phyloP scores from a whole-genome alignment of 2,329 filamentous ascomycete species.

The Claviceps cyperi region DNA sequence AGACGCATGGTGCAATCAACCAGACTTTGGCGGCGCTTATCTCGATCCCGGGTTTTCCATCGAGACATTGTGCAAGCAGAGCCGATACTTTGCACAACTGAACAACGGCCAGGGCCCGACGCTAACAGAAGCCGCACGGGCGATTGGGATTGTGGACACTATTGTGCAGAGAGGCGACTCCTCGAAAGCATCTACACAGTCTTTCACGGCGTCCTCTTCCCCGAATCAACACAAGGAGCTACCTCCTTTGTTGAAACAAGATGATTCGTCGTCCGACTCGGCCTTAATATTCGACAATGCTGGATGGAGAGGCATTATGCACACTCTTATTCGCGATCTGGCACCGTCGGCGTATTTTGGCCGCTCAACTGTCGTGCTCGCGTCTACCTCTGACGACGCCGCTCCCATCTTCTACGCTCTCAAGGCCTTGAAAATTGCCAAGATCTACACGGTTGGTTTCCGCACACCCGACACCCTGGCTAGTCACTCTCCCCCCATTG shows the following conservation, averaged over 20 bases:
- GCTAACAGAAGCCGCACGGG: conserved; percentile 60
- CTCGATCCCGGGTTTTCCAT: conserved; percentile 57
- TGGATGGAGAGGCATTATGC: conserved; percentile 72
- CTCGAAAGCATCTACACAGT: conserved; percentile 27
- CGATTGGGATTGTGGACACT: conserved; percentile 71
- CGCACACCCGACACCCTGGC: conserved; percentile 48
- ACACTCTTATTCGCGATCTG: conserved; percentile 66
- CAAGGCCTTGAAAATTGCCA: conserved; percentile 58
- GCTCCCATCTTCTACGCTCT: conserved; percentile 68
- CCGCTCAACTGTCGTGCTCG: conserved; percentile 61
- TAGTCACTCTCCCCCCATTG: conserved; percentile 49
- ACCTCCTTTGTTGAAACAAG: conserved; percentile 10
- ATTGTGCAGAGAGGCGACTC: conserved; percentile 47
- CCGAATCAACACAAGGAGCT: conserved; percentile 18
- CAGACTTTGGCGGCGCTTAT: conserved; percentile 69
- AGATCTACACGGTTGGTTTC: conserved; percentile 77
- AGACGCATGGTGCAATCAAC: conserved; percentile 57
- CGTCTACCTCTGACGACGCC: conserved; percentile 59
- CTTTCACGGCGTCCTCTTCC: conserved; percentile 35
- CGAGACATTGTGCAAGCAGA: conserved; percentile 43
- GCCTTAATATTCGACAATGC: conserved; percentile 66
- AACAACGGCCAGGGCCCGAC: conserved; percentile 38
- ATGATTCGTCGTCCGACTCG: conserved; percentile 31
- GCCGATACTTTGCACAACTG: conserved; percentile 34
- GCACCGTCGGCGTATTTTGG: conserved; percentile 69